phyloP scores from a whole-genome alignment of 2,329 filamentous ascomycete species.

The Metarhizium robertsii region DNA sequence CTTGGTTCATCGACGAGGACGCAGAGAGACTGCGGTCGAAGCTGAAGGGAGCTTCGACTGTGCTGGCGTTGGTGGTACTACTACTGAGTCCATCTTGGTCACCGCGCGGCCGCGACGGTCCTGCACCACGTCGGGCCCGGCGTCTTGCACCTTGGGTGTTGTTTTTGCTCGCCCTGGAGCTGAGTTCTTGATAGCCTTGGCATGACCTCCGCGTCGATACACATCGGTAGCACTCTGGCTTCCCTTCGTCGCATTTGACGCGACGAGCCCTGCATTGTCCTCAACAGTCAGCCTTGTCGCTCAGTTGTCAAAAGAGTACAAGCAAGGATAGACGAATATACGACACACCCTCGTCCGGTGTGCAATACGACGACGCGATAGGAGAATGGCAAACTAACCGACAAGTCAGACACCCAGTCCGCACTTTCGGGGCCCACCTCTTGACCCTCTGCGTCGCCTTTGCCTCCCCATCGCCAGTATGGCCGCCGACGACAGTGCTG shows the following conservation, averaged over 20 bases:
- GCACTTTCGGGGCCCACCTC: constrained; percentile 5
- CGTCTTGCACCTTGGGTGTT: background rate
- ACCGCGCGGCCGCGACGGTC: background rate
- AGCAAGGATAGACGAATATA: background rate
- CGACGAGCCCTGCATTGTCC: background rate
- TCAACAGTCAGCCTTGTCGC: background rate
- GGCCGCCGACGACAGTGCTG: background rate
- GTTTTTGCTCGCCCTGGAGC: background rate
- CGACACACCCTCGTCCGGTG: background rate
- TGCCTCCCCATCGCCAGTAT: background rate
- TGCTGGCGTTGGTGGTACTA: background rate
- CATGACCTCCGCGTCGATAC: constrained; percentile 1
- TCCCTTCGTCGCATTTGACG: constrained; percentile 3
- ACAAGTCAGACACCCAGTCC: constrained; percentile 4
- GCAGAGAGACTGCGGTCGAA: background rate
- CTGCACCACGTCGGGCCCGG: background rate
- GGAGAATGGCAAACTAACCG: constrained; percentile 1
- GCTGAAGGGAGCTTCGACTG: background rate
- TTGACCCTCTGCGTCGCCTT: constrained; percentile 1
- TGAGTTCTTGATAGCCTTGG: background rate
- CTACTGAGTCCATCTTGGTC: background rate
- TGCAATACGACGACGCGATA: background rate
- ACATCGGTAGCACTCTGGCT: constrained; percentile 1
- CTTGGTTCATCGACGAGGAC: background rate
- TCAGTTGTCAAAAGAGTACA: background rate